A percentile compares a stretch with the other conserved stretches of the same genome.
These are phyloP conservation scores for Zelonia costaricensis DNA, from an alignment of 208 protist genomes.

Conservation along the genomic window DNA sequence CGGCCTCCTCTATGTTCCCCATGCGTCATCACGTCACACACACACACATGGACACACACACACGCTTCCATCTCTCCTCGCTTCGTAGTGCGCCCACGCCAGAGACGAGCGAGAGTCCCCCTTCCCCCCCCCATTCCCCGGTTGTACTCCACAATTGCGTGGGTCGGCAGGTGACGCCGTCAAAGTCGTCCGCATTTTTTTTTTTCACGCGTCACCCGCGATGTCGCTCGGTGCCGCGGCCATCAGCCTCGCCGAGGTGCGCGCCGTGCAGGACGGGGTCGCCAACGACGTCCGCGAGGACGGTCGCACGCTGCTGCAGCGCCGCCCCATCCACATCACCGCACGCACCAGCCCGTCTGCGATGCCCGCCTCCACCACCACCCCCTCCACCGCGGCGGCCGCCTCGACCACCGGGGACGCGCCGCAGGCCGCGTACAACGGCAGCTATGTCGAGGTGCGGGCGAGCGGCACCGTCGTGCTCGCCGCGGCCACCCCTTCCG, in stretches of 20 bases:
- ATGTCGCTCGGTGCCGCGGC: conserved; percentile 25
- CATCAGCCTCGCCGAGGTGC: conserved; percentile 72
- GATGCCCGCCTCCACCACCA: not conserved
- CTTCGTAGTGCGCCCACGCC: too few species aligned
- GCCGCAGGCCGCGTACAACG: conserved; percentile 38
- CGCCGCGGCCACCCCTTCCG: conserved; percentile 56
- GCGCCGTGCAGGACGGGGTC: conserved; percentile 71
- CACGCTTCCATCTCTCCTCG: too few species aligned
- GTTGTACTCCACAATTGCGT: too few species aligned
- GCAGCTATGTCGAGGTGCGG: conserved; percentile 63
- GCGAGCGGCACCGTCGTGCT: conserved; percentile 63
- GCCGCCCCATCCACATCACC: conserved; percentile 48
- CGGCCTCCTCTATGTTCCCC: too few species aligned
- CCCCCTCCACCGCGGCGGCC: not conserved
- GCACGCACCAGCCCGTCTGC: conserved; percentile 19
- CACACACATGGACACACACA: too few species aligned
- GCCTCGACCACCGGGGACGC: conserved; percentile 9
- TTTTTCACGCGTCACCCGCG: too few species aligned
- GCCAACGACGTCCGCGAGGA: conserved; percentile 68
- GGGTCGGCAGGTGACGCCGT: too few species aligned
- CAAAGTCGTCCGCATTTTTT: too few species aligned
- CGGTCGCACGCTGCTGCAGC: conserved; percentile 80
- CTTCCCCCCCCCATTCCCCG: too few species aligned
- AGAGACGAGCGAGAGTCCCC: too few species aligned
- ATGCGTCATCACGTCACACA: too few species aligned